phyloP scores from a whole-genome alignment of 306 rosid genomes.

The Glycyrrhiza uralensis region DNA sequence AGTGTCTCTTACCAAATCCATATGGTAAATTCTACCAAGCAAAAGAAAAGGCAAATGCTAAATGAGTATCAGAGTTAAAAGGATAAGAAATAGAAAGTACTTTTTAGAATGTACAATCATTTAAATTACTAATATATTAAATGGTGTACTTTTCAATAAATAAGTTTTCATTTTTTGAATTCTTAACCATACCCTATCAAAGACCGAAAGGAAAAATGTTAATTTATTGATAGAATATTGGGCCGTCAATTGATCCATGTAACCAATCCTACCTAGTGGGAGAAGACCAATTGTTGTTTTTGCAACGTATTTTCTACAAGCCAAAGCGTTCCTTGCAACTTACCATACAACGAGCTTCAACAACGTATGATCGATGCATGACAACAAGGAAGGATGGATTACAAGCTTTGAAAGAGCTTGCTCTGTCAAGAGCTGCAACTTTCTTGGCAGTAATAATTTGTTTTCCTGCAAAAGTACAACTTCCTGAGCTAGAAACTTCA shows the following conservation, averaged over 20 bases:
- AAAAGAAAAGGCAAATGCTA: neutral
- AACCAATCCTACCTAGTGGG: neutral
- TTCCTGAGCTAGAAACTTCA: neutral
- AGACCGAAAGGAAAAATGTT: neutral
- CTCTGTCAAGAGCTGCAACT: slow-evolving; percentile 14
- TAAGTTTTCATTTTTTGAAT: no score
- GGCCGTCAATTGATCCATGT: neutral
- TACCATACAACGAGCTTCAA: neutral
- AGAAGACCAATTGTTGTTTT: no score
- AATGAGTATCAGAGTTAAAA: neutral
- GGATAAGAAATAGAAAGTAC: neutral
- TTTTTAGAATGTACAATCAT: neutral
- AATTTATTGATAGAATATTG: neutral
- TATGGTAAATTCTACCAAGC: neutral
- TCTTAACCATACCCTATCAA: neutral
- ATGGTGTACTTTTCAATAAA: no score
- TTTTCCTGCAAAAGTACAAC: neutral
- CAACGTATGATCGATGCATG: neutral
- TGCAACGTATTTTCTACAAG: neutral
- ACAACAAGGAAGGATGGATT: slow-evolving; percentile 6
- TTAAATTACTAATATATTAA: neutral
- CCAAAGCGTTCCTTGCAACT: neutral
- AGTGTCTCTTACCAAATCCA: neutral
- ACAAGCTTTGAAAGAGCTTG: slow-evolving; percentile 1
- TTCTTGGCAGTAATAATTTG: neutral